These are phyloP conservation scores for Aechmea fasciata DNA, from an alignment of 176 grass and related monocot species.

Conservation along the genomic window DNA sequence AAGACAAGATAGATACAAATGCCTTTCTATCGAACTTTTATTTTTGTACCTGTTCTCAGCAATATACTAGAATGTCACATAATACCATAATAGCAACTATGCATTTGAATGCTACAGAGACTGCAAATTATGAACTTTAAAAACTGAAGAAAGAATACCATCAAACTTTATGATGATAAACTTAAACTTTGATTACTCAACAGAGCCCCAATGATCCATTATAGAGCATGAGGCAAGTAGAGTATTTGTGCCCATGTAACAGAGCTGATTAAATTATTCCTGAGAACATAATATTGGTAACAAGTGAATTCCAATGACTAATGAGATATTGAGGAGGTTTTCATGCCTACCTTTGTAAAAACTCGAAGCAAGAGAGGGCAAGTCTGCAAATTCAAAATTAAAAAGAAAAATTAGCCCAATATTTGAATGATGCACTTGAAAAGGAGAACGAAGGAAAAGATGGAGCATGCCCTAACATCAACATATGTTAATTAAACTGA, in stretches of 20 bases:
- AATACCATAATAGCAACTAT: not conserved
- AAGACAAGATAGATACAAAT: too few species aligned
- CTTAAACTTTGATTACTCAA: not conserved
- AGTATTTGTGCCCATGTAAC: not conserved
- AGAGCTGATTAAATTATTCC: not conserved
- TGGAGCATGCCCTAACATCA: not conserved
- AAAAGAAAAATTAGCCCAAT: not conserved
- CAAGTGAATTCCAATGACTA: not conserved
- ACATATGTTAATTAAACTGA: not conserved
- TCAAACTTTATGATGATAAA: not conserved
- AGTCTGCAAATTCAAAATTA: conserved; percentile 46
- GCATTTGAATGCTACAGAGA: not conserved
- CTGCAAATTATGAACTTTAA: not conserved
- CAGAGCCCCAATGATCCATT: not conserved
- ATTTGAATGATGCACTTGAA: conserved; percentile 4
- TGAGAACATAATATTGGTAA: not conserved
- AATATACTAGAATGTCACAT: not conserved
- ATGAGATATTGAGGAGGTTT: not conserved
- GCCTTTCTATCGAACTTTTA: too few species aligned
- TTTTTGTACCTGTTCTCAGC: too few species aligned
- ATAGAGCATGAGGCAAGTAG: not conserved
- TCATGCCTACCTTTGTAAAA: conserved; percentile 61
- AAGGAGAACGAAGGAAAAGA: not conserved
- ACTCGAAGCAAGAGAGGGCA: conserved; percentile 91
- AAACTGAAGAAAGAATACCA: not conserved